Evolutionary conservation across 352 stramenopile species (phyloP).

Genomic region (Sclerospora graminicola): DNA sequence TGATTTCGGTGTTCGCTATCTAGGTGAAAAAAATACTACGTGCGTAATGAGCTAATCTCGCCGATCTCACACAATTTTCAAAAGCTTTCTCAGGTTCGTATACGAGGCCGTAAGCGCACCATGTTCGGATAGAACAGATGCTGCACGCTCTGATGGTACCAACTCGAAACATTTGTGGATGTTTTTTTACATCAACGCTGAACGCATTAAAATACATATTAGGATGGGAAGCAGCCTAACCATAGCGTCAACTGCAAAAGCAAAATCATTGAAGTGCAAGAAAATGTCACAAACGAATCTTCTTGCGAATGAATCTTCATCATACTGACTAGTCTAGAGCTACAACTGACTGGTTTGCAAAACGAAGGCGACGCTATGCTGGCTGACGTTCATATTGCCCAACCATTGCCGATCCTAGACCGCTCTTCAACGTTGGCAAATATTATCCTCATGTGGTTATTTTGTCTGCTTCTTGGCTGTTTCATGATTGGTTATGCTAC

Average conservation of each 20-base stretch:
- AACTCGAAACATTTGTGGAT: neutral
- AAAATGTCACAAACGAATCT: no score
- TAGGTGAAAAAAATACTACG: slow-evolving; percentile 76
- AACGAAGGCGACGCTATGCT: neutral
- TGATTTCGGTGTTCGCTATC: neutral
- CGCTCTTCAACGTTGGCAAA: neutral
- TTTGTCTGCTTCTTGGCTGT: slow-evolving; percentile 67
- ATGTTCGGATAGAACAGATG: slow-evolving; percentile 71
- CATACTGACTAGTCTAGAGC: no score
- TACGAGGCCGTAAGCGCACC: slow-evolving; percentile 84
- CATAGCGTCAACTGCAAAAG: no score
- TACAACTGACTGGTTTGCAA: neutral
- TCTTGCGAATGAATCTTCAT: no score
- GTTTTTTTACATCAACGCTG: neutral
- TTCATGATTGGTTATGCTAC: no score
- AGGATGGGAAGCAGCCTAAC: no score
- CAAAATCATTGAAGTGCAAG: no score
- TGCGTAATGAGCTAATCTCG: slow-evolving; percentile 77
- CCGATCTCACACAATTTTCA: slow-evolving; percentile 71
- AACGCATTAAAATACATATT: neutral
- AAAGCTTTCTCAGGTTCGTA: slow-evolving; percentile 81
- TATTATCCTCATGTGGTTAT: slow-evolving; percentile 5
- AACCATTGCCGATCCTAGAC: neutral
- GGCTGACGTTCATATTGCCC: neutral
- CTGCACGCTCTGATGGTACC: neutral